Evolutionary conservation across 2,329 filamentous ascomycete species (phyloP).

Genomic region (Rhinocladiella mackenziei): DNA sequence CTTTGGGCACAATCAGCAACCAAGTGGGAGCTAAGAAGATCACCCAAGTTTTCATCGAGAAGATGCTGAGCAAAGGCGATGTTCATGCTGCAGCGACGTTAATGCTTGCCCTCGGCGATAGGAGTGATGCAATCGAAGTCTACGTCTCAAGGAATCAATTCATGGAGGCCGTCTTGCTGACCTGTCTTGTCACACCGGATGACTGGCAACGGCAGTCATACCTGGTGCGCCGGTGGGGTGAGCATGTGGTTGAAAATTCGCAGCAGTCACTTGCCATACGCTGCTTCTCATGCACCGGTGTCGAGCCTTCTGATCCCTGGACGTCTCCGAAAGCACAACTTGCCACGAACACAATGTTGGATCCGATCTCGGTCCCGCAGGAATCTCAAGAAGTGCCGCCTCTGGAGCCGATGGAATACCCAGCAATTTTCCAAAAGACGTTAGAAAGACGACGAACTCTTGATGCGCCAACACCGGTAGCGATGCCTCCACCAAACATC

Average conservation of each 20-base stretch:
- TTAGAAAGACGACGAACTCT: constrained; percentile 24
- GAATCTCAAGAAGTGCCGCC: constrained; percentile 49
- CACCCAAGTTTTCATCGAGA: constrained; percentile 83
- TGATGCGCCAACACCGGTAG: constrained; percentile 54
- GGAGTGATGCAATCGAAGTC: constrained; percentile 92
- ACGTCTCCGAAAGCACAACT: constrained; percentile 73
- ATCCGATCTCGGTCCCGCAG: constrained; percentile 10
- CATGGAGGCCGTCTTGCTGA: constrained; percentile 88
- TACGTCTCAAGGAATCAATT: constrained; percentile 88
- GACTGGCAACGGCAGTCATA: constrained; percentile 91
- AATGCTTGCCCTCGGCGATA: constrained; percentile 84
- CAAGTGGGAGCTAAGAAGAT: constrained; percentile 80
- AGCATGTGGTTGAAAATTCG: constrained; percentile 79
- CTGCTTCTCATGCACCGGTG: constrained; percentile 85
- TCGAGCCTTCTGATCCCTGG: constrained; percentile 83
- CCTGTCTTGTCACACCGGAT: constrained; percentile 72
- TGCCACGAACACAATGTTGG: constrained; percentile 27
- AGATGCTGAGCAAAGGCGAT: constrained; percentile 82
- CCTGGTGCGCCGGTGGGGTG: constrained; percentile 90
- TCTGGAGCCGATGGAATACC: constrained; percentile 34
- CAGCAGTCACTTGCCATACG: constrained; percentile 87
- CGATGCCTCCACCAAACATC: constrained; percentile 33
- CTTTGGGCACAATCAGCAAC: constrained; percentile 79
- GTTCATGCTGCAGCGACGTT: constrained; percentile 89
- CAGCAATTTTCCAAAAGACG: constrained; percentile 25